phyloP scores from a whole-genome alignment of 2,329 filamentous ascomycete species.

The Macroventuria anomochaeta region DNA sequence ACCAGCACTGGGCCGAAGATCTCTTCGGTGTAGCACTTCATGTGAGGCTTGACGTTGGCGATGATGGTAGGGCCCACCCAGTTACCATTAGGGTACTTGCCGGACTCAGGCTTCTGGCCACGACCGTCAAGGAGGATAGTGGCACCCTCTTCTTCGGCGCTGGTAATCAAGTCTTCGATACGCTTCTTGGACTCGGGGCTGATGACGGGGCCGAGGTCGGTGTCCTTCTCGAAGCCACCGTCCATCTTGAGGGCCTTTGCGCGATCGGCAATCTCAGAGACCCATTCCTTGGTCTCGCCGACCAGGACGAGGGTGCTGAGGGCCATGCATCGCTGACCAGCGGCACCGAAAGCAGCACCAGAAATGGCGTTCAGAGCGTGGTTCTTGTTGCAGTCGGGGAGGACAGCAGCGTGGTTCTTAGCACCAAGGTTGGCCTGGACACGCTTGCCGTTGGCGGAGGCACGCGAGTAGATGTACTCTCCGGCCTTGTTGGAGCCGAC shows the following conservation, averaged over 20 bases:
- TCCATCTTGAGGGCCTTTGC: constrained; percentile 76
- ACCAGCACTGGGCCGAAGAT: constrained; percentile 87
- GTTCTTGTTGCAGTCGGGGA: constrained; percentile 90
- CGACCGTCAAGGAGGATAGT: constrained; percentile 83
- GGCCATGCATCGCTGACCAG: constrained; percentile 87
- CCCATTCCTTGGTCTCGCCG: constrained; percentile 83
- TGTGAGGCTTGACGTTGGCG: constrained; percentile 77
- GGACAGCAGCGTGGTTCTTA: constrained; percentile 85
- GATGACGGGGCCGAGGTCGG: constrained; percentile 84
- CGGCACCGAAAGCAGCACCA: constrained; percentile 83
- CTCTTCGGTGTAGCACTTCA: constrained; percentile 85
- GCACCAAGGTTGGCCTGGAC: constrained; percentile 87
- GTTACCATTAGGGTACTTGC: constrained; percentile 84
- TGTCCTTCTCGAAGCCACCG: constrained; percentile 80
- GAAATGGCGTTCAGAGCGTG: constrained; percentile 84
- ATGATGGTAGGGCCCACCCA: constrained; percentile 84
- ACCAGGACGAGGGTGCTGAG: constrained; percentile 83
- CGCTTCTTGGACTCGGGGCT: constrained; percentile 78
- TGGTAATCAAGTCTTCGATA: constrained; percentile 77
- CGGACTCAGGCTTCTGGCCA: constrained; percentile 70
- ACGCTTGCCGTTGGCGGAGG: constrained; percentile 84
- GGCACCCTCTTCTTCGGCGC: constrained; percentile 80
- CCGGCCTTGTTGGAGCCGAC: constrained; percentile 88
- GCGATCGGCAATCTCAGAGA: constrained; percentile 76
- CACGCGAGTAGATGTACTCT: constrained; percentile 82